These are phyloP conservation scores for Lathyrus oleraceus DNA, from an alignment of 306 rosid species.

Conservation along the genomic window DNA sequence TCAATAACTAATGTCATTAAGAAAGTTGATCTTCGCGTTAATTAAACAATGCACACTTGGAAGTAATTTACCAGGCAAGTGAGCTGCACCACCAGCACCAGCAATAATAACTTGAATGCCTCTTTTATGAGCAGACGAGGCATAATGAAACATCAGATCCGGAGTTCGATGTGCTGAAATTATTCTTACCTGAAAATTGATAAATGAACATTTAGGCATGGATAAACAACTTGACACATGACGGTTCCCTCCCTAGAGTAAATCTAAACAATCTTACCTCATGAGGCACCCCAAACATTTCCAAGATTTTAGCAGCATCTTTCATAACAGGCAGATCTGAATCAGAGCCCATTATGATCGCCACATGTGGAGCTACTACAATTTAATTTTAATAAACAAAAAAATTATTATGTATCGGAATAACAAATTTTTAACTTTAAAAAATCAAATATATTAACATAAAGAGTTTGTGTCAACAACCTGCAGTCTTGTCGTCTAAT, in stretches of 20 bases:
- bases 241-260: background rate
- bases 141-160: slow-evolving; percentile 72
- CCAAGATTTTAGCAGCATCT: slow-evolving; percentile 77
- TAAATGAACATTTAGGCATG: background rate
- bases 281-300: slow-evolving; percentile 65
- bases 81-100: slow-evolving; percentile 96
- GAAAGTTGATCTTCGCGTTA: background rate
- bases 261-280: slow-evolving; percentile 52
- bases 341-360: slow-evolving; percentile 94
- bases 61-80: slow-evolving; percentile 70
- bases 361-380: slow-evolving; percentile 71
- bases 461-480: slow-evolving; percentile 34
- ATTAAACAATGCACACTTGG: background rate
- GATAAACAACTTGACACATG: slow-evolving; percentile 11
- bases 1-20: slow-evolving; percentile 27
- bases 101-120: slow-evolving; percentile 89
- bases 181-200: slow-evolving; percentile 65
- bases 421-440: slow-evolving; percentile 4
- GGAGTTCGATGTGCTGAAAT: slow-evolving; percentile 96
- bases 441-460: slow-evolving; percentile 4
- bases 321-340: slow-evolving; percentile 95
- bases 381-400: slow-evolving; percentile 27
- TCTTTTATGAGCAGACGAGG: slow-evolving; percentile 61
- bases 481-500: slow-evolving; percentile 47
- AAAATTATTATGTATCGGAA: slow-evolving; percentile 19